A percentile compares a stretch with the other conserved stretches of the same genome.
Conservation (phyloP, 441 rosid genomes). For the Raphanus hybrid region DNA sequence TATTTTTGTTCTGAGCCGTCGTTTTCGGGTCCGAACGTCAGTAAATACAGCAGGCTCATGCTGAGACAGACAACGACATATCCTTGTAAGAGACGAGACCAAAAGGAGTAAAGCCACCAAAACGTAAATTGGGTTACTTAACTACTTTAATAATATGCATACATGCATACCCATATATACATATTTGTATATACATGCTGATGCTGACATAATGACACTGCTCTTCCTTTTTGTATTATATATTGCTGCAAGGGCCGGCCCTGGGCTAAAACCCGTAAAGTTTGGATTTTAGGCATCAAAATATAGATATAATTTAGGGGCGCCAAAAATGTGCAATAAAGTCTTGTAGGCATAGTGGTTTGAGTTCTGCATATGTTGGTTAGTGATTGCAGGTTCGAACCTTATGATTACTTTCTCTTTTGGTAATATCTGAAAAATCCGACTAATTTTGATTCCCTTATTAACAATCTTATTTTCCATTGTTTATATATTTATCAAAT, state of each 20-base stretch:
- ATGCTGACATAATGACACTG: conserved; percentile 26
- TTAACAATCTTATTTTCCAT: no score
- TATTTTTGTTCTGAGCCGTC: conserved; percentile 36
- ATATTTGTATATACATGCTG: background rate
- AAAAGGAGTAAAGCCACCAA: conserved; percentile 39
- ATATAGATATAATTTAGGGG: background rate
- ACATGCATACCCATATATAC: background rate
- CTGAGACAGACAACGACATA: conserved; percentile 44
- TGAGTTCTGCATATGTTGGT: no score
- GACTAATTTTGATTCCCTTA: no score
- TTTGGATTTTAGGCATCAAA: background rate
- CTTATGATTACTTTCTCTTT: no score
- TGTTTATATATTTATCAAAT: no score
- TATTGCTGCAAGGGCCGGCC: background rate
- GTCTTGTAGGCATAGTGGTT: no score
- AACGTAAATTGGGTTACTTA: conserved; percentile 19
- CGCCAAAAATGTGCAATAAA: background rate
- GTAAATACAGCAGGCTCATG: conserved; percentile 45
- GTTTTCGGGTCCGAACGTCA: conserved; percentile 38
- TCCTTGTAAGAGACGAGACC: conserved; percentile 47
- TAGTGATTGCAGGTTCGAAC: no score
- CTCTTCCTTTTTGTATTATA: conserved; percentile 38
- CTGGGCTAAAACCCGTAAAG: background rate
- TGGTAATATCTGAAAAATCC: no score
- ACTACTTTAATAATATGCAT: background rate